Base-by-base conservation (phyloP, 352 stramenopile genomes). In the Albugo candida region DNA sequence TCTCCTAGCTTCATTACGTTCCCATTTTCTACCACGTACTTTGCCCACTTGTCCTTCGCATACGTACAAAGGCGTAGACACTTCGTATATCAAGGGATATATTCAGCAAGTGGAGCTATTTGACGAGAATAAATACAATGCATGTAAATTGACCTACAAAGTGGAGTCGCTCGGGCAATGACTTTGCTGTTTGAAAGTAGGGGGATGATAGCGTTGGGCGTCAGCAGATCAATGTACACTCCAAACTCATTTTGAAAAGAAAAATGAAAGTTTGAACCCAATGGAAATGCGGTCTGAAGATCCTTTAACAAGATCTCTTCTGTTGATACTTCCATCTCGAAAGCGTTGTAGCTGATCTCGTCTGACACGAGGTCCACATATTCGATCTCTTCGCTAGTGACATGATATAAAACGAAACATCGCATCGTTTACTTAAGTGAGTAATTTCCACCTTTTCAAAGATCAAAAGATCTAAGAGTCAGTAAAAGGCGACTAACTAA, bases 211-310 rank as follows among this genome's bases (percentile, higher is more conserved):
- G 72, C 71, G 40, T 63, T 61, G 24, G 74, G 74, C 50, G 84
- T 82, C 0, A 67, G 81, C 24, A 87, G 61, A 46, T 85, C 70
- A 14, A 86, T 48, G 49, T 65, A 87, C 19, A 74, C 59, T 20
- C 72, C 74, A 11, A 70, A 58, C 11, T 82, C 60, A 51, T 81
- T 80, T 34, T 65, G 68, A 53, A 91, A 91, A 17, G 70, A 60
- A 41, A 87, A 91, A 51, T 86, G 74, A 50, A 69, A 86, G 36
- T 55, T 60, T 18, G 47, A 61, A 34, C 70, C 77, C 2, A 91
- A 58, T 12, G 77, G 77, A 54, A 86, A 91, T 14, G 72, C 70
- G 37, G 54, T 58, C 58, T 80, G 67, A 19, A 91, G 54, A 48
- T 87, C 65, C 3, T 51, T 50, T 4, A 91, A 65, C 0, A 54